Percentiles rank a stretch among this genome's conserved stretches.
Conservation (phyloP, 352 stramenopile species). For the Phytophthora rubi region DNA sequence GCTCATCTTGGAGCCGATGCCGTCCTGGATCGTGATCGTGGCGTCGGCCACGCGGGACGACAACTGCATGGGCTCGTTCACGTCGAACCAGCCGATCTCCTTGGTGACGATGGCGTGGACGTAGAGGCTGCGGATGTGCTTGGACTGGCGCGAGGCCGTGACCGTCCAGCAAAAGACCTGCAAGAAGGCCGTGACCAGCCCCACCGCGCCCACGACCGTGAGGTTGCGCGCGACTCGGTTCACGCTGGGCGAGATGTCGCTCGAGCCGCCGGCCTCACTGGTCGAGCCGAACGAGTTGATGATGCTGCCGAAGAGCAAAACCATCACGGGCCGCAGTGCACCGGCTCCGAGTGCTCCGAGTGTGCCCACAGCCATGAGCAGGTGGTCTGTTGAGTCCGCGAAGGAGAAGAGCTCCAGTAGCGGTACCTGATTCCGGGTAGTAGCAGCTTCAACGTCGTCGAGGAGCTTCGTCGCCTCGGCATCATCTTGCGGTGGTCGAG, state of each 20-base stretch:
- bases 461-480: slow-evolving; percentile 9
- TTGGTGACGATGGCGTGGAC: slow-evolving; percentile 46
- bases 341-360: slow-evolving; percentile 25
- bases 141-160: slow-evolving; percentile 52
- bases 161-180: slow-evolving; percentile 64
- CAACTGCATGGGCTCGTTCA: slow-evolving; percentile 55
- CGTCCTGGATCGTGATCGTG: slow-evolving; percentile 50
- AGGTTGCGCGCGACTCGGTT: slow-evolving; percentile 44
- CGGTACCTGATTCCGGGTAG: slow-evolving; percentile 8
- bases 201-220: slow-evolving; percentile 32
- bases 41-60: slow-evolving; percentile 44
- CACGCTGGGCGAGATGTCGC: slow-evolving; percentile 24
- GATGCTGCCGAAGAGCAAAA: slow-evolving; percentile 36
- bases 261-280: not conserved
- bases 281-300: slow-evolving; percentile 40
- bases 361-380: slow-evolving; percentile 35
- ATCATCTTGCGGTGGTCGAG: slow-evolving; percentile 17
- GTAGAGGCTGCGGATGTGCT: slow-evolving; percentile 49
- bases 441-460: not conserved
- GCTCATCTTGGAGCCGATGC: slow-evolving; percentile 51
- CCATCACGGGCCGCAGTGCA: slow-evolving; percentile 31
- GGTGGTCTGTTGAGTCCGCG: slow-evolving; percentile 34
- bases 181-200: slow-evolving; percentile 42
- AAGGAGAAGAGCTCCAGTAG: slow-evolving; percentile 40
- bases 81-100: slow-evolving; percentile 63